Evolutionary conservation across 2,329 filamentous ascomycete genomes (phyloP), one percentile per base, ranked within the genome.

Genomic region (Nothomitra cinnamomea): DNA sequence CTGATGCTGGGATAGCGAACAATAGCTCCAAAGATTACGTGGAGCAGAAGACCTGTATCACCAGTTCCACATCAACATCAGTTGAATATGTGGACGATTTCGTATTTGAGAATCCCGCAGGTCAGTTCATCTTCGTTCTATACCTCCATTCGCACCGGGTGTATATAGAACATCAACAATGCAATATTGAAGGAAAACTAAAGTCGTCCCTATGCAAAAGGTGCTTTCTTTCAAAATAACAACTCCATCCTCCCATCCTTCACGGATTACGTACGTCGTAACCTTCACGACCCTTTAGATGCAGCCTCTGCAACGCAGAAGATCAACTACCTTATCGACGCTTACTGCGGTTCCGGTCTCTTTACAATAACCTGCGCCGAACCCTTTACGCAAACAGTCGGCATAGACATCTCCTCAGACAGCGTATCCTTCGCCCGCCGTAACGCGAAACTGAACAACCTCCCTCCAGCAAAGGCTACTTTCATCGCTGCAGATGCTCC

Each of bases 141-240:
- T 10, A 6, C 24, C 25, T 49, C 28, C 17, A 28, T 2, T 35
- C 28, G 12, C 22, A 4, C 45, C 17, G 19, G 12, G 8, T 24
- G n/a, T 19, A 10, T 17, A 35, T 49, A 19, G 25, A 12, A 6
- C 10, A 5, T 35, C 24, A 41, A n/a, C 13, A 48, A 28, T 41
- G 19, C 6, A 8, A 35, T 5, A 17, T 17, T 17, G 19, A 49
- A 19, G 3, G 4, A 3, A 32, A n/a, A 28, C 21, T 48, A 13
- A 28, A 13, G 28, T 15, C n/a, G n/a, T 22, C 19, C 45, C 6
- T 10, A 4, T 32, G 28, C 21, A 35, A 35, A 10, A 49, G 45
- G 45, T 56, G 81, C 87, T 52, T 98, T 98, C 72, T 98, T 98
- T 78, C 92, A 98, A 65, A 98, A 98, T 75, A 98, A 98, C 77